Base-by-base conservation (phyloP, 2,329 filamentous ascomycete species). In the Fusarium duplospermum region DNA sequence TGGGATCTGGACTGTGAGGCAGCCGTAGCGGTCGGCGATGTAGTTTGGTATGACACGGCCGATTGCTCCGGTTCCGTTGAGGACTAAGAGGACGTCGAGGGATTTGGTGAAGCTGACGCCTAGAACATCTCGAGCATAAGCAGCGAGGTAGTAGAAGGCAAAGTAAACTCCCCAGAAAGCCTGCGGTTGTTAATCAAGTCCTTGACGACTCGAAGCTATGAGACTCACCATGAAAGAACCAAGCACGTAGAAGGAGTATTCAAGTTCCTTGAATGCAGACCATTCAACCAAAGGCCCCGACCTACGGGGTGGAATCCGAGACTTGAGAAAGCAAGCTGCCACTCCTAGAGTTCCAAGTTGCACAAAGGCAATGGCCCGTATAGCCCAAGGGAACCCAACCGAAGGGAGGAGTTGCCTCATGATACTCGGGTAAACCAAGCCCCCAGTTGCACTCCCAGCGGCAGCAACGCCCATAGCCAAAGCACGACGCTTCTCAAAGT, bases 391-490 rank as follows among this genome's bases (percentile, higher is more conserved):
- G 22, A 72, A 72, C 0, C 67, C 70, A 10, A 57, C 38, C 1
- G 24, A 45, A 7, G 70, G 70, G 8, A 72, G 22, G 2, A 72
- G 14, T 40, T 70, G 62, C 6, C 67, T 50, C n/a, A 60, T 47
- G 9, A 72, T 60, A 7, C 24, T 42, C 8, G 60, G 38, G 13
- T 61, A 72, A 2, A 72, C 20, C n/a, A 70, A 14, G 0, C 63
- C 70, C 2, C 70, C 70, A 0, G 60, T 67, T 0, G 56, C 52
- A 31, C 60, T 67, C 1, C 70, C 67, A 6, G 52, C 52, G 0
- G 67, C 59, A 4, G 67, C 50, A 20, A 72, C 35, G 1, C 70
- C 67, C 6, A 67, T 61, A 1, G 70, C 70, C 1, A 72, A 16
- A 3, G 62, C 50, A 2, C 70, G 40, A 1, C 40, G 20, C 14